phyloP scores from a whole-genome alignment of 192 early-diverging fungal species.

The Coemansia umbellata region DNA sequence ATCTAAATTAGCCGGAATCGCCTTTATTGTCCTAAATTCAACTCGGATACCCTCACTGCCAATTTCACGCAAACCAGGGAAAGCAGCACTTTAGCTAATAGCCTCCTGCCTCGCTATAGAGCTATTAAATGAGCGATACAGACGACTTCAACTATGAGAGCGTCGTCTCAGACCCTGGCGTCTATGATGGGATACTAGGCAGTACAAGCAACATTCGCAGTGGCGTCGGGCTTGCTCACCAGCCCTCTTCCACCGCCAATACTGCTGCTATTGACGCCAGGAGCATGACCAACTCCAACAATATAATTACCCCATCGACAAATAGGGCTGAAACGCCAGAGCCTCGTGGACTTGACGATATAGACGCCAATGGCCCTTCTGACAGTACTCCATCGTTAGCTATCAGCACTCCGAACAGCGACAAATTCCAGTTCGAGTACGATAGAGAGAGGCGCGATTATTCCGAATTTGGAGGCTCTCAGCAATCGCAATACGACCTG shows the following conservation, averaged over 20 bases:
- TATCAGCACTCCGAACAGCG: constrained; percentile 19
- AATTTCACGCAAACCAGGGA: too few species aligned
- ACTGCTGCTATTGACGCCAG: background rate
- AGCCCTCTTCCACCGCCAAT: too few species aligned
- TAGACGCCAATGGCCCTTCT: background rate
- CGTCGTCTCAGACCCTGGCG: constrained; percentile 33
- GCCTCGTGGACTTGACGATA: background rate
- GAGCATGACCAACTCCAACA: background rate
- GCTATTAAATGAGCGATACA: constrained; percentile 23
- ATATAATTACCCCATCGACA: constrained; percentile 13
- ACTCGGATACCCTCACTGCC: too few species aligned
- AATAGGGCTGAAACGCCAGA: constrained; percentile 7
- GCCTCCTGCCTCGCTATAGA: background rate
- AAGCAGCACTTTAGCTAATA: too few species aligned
- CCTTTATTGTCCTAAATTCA: too few species aligned
- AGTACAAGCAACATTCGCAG: background rate
- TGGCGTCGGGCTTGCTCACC: too few species aligned
- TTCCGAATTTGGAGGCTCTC: constrained; percentile 2
- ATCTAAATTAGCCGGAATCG: too few species aligned
- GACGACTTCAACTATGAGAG: constrained; percentile 41
- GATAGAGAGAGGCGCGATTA: constrained; percentile 14
- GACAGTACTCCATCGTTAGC: constrained; percentile 28
- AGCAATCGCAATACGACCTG: constrained; percentile 31
- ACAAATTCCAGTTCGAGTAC: constrained; percentile 25
- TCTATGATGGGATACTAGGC: constrained; percentile 12